A percentile compares a stretch with the other conserved stretches of the same genome.
These are phyloP conservation scores for Neurospora pannonica DNA, from an alignment of 495 filamentous ascomycete species.

Conservation along the genomic window DNA sequence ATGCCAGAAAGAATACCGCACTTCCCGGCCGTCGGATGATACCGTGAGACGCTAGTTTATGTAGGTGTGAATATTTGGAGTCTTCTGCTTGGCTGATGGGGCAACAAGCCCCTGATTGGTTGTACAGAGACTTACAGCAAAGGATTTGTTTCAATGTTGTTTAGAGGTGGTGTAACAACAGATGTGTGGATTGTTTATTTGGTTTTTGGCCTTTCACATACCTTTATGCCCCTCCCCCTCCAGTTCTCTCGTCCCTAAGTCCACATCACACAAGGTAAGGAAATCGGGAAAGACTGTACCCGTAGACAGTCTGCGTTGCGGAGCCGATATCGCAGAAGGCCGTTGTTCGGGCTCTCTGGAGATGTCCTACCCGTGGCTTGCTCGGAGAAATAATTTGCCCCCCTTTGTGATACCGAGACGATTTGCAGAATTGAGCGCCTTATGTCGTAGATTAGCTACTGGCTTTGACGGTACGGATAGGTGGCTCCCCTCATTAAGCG, in stretches of 20 bases:
- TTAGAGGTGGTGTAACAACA: background rate
- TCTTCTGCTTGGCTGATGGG: background rate
- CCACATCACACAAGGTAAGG: background rate
- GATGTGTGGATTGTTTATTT: background rate
- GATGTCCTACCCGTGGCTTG: background rate
- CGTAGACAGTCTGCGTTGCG: background rate
- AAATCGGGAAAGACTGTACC: background rate
- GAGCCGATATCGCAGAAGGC: background rate
- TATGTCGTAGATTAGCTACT: background rate
- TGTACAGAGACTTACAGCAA: background rate
- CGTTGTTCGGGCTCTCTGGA: background rate
- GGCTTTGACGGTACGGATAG: background rate
- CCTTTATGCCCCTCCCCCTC: background rate
- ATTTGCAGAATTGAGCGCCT: background rate
- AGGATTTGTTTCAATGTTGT: background rate
- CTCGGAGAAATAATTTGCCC: background rate
- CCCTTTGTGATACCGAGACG: background rate
- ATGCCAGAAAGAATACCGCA: background rate
- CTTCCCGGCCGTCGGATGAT: background rate
- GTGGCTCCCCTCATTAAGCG: background rate
- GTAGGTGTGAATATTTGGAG: background rate
- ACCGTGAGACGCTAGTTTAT: background rate
- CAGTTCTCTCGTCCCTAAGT: background rate
- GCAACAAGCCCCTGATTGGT: background rate
- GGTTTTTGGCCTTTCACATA: background rate